Evolutionary conservation across 352 stramenopile species (phyloP), one percentile per base, ranked within the genome.

Genomic region (Discostella stelligera): DNA sequence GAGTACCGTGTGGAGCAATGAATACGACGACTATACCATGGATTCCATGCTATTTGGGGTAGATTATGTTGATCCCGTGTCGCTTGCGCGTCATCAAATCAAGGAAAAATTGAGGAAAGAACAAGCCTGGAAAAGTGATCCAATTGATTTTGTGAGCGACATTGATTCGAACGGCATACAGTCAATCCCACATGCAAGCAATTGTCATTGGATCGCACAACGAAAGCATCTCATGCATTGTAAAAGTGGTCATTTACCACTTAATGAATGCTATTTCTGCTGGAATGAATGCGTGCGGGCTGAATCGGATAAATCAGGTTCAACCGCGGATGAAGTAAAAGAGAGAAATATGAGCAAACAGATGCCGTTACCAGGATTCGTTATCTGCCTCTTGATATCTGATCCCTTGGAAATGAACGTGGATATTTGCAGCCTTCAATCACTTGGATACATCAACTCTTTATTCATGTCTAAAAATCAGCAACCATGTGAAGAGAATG

Each of bases 351-450:
- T 75, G 71, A 62, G 77, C 44, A 46, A 65, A 13, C n/a, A 32
- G 25, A 85, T 81, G 64, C 87, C 87, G 27, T 81, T 93, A 74
- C 82, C 82, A 44, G 87, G 87, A 58, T 77, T 90, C 32, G 74
- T 83, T 9, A 81, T 90, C n/a, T 80, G 74, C 30, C 56, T 91
- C 0, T 82, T 56, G 0, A 64, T 91, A 20, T 66, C 73, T 16
- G 87, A 93, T 66, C 83, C 84, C 13, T 53, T 93, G n/a, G 87
- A 93, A 71, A 30, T 91, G 10, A 93, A 91, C 79, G 54, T 91
- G 6, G 87, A 92, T 74, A 53, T 82, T 50, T 32, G 56, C 39
- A 71, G 56, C 37, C 69, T 92, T 18, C 74, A 91, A 30, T 54
- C 68, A 18, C 27, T 92, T 48, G 67, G 70, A 20, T 69, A 81